A percentile compares a stretch with the other conserved stretches of the same genome.
Conservation (phyloP, 1,284 basidiomycete genomes). For the Cryptococcus sp. region DNA sequence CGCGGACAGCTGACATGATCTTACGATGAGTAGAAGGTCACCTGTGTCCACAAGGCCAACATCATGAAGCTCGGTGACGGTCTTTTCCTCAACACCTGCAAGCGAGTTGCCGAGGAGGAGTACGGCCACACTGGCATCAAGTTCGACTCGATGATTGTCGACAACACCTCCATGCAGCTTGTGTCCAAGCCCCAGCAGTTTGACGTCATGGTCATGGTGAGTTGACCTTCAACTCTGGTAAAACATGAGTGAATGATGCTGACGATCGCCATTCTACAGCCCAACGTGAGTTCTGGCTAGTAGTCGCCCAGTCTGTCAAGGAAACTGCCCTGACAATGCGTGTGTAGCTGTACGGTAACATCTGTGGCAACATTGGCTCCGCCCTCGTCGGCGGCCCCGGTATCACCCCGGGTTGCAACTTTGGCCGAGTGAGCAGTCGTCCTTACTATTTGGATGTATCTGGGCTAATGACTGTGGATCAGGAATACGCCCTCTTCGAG, state of each 20-base stretch:
- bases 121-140: conserved; percentile 91
- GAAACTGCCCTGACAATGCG: neutral
- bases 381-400: conserved; percentile 97
- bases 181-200: conserved; percentile 93
- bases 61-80: conserved; percentile 99
- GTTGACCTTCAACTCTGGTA: conserved; percentile 5
- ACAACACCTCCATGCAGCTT: conserved; percentile 99
- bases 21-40: conserved; percentile 73
- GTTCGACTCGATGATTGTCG: conserved; percentile 98
- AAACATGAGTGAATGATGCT: conserved; percentile 3
- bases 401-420: conserved; percentile 96
- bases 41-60: conserved; percentile 99
- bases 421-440: conserved; percentile 68
- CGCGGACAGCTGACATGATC: neutral
- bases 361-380: conserved; percentile 97
- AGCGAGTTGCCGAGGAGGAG: conserved; percentile 80
- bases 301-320: neutral
- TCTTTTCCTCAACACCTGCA: conserved; percentile 98
- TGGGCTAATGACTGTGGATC: neutral
- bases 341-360: conserved; percentile 67
- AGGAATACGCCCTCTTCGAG: conserved; percentile 98
- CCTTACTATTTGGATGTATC: conserved; percentile 6
- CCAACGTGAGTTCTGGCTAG: conserved; percentile 29
- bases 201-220: conserved; percentile 96
- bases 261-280: conserved; percentile 12